phyloP scores from a whole-genome alignment of 2,329 filamentous ascomycete species.

The Neonectria sp. region DNA sequence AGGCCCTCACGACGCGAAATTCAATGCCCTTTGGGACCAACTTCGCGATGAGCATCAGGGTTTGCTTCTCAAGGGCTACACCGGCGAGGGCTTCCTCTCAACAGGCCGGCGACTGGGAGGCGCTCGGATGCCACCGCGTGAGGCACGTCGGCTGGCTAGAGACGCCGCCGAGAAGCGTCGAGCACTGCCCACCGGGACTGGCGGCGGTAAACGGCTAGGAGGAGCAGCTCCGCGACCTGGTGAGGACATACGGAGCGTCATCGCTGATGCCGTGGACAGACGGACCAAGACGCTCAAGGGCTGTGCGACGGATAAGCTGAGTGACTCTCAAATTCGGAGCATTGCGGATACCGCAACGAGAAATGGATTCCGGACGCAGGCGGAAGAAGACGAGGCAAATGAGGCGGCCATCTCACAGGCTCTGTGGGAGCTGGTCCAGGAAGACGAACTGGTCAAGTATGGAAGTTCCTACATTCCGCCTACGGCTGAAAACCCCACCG shows the following conservation, averaged over 20 bases:
- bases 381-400: constrained; percentile 91
- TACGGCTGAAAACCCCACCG: constrained; percentile 67
- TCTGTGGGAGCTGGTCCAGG: constrained; percentile 87
- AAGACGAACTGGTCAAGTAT: constrained; percentile 75
- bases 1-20: constrained; percentile 86
- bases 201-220: constrained; percentile 81
- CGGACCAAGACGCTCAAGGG: constrained; percentile 78
- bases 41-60: constrained; percentile 88
- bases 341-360: constrained; percentile 75
- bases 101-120: constrained; percentile 83
- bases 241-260: constrained; percentile 79
- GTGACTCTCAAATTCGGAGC: constrained; percentile 76
- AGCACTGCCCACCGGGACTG: constrained; percentile 70
- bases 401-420: constrained; percentile 89
- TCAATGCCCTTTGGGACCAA: constrained; percentile 91
- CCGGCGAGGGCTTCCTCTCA: constrained; percentile 89
- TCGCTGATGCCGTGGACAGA: constrained; percentile 79
- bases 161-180: constrained; percentile 81
- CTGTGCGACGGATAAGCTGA: constrained; percentile 81
- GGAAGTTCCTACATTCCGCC: constrained; percentile 67
- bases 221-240: constrained; percentile 69
- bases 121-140: constrained; percentile 73
- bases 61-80: constrained; percentile 85
- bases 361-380: constrained; percentile 85
- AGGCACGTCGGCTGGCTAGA: constrained; percentile 82